Percentiles rank a stretch among this genome's conserved stretches.
These are phyloP conservation scores for Alliaria petiolata DNA, from an alignment of 345 rosid genomes.

Conservation along the genomic window DNA sequence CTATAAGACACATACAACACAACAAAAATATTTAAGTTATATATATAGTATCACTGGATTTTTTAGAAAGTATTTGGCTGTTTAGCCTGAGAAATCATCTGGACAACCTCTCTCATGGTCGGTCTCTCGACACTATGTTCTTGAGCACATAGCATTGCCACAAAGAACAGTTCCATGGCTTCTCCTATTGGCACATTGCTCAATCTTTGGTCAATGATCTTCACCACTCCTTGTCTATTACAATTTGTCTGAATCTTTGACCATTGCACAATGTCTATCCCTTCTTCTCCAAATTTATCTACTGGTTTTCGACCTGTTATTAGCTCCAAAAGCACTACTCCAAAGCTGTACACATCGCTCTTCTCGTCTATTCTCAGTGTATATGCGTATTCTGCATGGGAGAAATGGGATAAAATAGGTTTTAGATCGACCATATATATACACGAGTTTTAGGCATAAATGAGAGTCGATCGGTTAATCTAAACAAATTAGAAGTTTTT, in stretches of 20 bases:
- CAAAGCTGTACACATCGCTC: slow-evolving; percentile 92
- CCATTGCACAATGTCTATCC: slow-evolving; percentile 92
- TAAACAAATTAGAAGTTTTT: too few species aligned
- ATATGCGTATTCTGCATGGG: slow-evolving; percentile 73
- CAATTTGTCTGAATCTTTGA: slow-evolving; percentile 51
- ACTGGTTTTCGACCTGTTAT: slow-evolving; percentile 78
- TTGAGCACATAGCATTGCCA: slow-evolving; percentile 80
- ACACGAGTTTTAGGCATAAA: neutral
- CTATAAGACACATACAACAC: slow-evolving; percentile 14
- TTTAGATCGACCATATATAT: slow-evolving; percentile 7
- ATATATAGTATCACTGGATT: slow-evolving; percentile 29
- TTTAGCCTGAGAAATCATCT: slow-evolving; percentile 76
- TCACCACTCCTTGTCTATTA: slow-evolving; percentile 55
- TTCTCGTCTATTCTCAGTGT: slow-evolving; percentile 82
- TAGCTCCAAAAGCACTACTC: slow-evolving; percentile 78
- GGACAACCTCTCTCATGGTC: slow-evolving; percentile 91
- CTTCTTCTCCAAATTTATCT: slow-evolving; percentile 79
- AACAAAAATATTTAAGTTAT: neutral
- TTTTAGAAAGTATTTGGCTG: slow-evolving; percentile 44
- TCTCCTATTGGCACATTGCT: slow-evolving; percentile 53
- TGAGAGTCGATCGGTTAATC: neutral
- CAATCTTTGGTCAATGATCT: slow-evolving; percentile 58
- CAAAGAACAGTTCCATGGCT: slow-evolving; percentile 76
- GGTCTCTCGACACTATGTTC: slow-evolving; percentile 94
- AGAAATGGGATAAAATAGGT: slow-evolving; percentile 18